Conservation (phyloP, 2,329 filamentous ascomycete genomes). For the Colletotrichum sp. region DNA sequence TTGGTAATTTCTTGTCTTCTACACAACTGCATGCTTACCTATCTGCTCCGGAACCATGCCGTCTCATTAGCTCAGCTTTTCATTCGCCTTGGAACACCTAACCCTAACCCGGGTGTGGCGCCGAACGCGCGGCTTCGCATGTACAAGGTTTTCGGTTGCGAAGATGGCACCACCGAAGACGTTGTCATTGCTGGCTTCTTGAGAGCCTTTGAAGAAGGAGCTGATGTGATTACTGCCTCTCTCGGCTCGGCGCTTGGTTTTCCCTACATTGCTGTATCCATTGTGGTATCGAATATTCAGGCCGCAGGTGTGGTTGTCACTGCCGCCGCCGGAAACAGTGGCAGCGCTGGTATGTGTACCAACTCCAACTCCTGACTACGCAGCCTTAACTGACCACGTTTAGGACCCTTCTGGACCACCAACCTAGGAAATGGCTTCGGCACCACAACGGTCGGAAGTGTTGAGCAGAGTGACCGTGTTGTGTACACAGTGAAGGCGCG, state of each 20-base stretch:
- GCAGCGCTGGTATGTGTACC: neutral
- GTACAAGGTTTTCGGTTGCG: constrained; percentile 41
- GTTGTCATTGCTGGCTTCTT: neutral
- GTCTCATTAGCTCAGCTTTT: no score
- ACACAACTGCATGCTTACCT: no score
- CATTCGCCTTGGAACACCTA: no score
- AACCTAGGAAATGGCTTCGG: neutral
- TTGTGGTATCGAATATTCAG: neutral
- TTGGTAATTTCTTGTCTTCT: no score
- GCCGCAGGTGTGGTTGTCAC: neutral
- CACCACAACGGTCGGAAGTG: neutral
- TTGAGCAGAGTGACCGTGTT: neutral
- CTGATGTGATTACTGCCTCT: neutral
- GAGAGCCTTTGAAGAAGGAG: neutral
- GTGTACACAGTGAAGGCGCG: neutral
- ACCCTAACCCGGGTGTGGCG: constrained; percentile 42
- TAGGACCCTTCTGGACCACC: neutral
- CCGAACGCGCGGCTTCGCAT: constrained; percentile 44
- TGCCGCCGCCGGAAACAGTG: neutral
- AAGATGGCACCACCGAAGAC: neutral
- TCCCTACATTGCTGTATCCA: neutral
- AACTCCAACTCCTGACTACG: neutral
- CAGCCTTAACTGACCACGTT: neutral
- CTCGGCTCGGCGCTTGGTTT: neutral
- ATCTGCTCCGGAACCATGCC: no score